These are phyloP conservation scores for Trichoderma sp. DNA, from an alignment of 2,329 filamentous ascomycete genomes.

Conservation along the genomic window DNA sequence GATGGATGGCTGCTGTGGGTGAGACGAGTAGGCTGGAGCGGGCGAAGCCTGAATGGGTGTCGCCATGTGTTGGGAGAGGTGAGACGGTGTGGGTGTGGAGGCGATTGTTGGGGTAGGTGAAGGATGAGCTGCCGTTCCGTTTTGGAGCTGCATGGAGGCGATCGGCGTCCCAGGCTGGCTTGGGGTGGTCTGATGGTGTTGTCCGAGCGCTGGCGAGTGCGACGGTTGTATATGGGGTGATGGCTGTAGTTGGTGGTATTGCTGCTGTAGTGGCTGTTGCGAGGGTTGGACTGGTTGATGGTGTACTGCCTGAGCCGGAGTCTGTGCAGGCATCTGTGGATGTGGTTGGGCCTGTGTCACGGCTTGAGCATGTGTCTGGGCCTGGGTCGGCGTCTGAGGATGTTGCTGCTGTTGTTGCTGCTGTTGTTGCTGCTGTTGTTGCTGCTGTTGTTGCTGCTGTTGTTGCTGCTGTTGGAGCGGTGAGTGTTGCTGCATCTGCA, in stretches of 20 bases:
- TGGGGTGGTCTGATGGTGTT: constrained; percentile 10
- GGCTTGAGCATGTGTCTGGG: constrained; percentile 23
- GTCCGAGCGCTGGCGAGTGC: not conserved
- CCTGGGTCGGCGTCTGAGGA: constrained; percentile 29
- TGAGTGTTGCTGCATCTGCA: constrained; percentile 22
- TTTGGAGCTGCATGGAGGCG: constrained; percentile 4
- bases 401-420: constrained; percentile 21
- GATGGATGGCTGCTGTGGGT: constrained; percentile 15
- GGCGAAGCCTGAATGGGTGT: constrained; percentile 9
- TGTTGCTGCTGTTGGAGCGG: constrained; percentile 12
- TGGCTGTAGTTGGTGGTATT: not conserved
- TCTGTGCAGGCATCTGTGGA: constrained; percentile 21
- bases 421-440: constrained; percentile 18
- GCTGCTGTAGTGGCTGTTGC: constrained; percentile 10
- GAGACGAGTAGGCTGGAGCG: constrained; percentile 23
- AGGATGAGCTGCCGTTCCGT: not conserved
- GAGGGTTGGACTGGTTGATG: constrained; percentile 3
- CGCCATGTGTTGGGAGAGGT: constrained; percentile 4
- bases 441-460: constrained; percentile 10
- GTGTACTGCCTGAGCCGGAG: constrained; percentile 17
- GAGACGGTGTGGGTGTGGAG: constrained; percentile 17
- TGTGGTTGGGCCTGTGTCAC: constrained; percentile 21
- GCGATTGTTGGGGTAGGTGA: constrained; percentile 12
- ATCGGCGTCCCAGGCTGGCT: constrained; percentile 14
- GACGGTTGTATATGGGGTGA: not conserved